A percentile compares a stretch with the other conserved stretches of the same genome.
These are phyloP conservation scores for Papilionanthe hybrid DNA, from an alignment of 116 monocot genomes.

Conservation along the genomic window DNA sequence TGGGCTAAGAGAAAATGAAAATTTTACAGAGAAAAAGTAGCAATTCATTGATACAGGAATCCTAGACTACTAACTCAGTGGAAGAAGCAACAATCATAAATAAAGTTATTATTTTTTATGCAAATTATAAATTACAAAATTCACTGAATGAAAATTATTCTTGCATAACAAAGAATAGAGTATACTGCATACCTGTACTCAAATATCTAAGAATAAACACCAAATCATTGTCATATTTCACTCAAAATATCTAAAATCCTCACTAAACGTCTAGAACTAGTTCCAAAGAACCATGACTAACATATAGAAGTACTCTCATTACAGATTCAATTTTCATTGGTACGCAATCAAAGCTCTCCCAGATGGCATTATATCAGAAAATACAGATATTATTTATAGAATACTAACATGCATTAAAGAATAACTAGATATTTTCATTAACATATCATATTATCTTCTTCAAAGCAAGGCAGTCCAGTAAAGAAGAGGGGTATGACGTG, in stretches of 20 bases:
- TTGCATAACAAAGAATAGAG: not conserved
- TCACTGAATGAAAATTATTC: not conserved
- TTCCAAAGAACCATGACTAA: not conserved
- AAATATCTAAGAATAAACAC: not conserved
- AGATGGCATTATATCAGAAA: not conserved
- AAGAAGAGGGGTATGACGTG: too few species aligned
- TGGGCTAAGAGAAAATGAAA: not conserved
- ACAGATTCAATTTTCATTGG: not conserved
- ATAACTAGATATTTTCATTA: not conserved
- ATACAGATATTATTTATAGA: not conserved
- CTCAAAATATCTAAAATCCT: not conserved
- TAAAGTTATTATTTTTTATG: not conserved
- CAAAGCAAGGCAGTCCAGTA: too few species aligned
- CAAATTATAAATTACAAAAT: not conserved
- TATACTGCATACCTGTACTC: not conserved
- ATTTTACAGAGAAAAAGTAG: not conserved
- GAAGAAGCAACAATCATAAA: not conserved
- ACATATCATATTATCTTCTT: not conserved
- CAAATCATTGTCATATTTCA: not conserved
- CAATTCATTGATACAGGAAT: not conserved
- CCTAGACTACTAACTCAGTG: not conserved
- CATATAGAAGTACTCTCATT: not conserved
- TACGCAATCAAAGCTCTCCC: not conserved
- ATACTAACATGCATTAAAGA: not conserved
- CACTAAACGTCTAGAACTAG: not conserved